Conservation (phyloP, 495 filamentous ascomycete species). For the Hypoxylon trugodes region DNA sequence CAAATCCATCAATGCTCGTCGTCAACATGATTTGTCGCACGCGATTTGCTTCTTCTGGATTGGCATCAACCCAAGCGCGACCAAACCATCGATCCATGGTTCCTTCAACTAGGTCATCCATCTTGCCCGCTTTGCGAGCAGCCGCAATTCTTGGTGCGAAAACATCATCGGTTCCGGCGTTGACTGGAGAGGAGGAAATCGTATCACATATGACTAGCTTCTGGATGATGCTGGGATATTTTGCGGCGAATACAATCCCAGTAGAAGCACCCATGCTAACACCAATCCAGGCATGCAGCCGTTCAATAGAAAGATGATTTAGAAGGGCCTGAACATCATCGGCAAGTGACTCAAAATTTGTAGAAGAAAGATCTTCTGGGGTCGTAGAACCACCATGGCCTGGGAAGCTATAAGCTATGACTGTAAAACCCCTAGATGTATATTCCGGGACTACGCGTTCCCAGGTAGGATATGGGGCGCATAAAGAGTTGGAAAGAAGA, state of each 20-base stretch:
- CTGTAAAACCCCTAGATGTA: constrained; percentile 34
- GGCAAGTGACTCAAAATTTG: constrained; percentile 45
- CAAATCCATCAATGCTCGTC: constrained; percentile 46
- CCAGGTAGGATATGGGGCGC: constrained; percentile 35
- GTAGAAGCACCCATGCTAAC: constrained; percentile 48
- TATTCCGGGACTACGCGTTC: constrained; percentile 40
- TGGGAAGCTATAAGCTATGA: constrained; percentile 47
- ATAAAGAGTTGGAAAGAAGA: constrained; percentile 44
- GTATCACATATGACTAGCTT: constrained; percentile 41
- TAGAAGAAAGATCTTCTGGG: constrained; percentile 36
- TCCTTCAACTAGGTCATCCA: constrained; percentile 30
- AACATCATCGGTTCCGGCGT: constrained; percentile 30
- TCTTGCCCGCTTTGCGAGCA: constrained; percentile 31
- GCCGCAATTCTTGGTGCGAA: constrained; percentile 41
- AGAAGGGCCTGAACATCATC: constrained; percentile 43
- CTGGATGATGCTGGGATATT: constrained; percentile 37
- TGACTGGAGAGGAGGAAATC: constrained; percentile 39
- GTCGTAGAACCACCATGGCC: constrained; percentile 44
- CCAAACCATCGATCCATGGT: constrained; percentile 48
- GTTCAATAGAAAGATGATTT: constrained; percentile 23
- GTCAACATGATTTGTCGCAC: constrained; percentile 38
- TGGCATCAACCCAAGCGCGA: constrained; percentile 38
- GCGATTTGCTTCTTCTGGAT: constrained; percentile 42
- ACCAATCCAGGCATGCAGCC: constrained; percentile 46
- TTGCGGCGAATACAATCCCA: constrained; percentile 40